phyloP scores from a whole-genome alignment of 1,284 basidiomycete genomes.

The Singerocomus inundabilis region DNA sequence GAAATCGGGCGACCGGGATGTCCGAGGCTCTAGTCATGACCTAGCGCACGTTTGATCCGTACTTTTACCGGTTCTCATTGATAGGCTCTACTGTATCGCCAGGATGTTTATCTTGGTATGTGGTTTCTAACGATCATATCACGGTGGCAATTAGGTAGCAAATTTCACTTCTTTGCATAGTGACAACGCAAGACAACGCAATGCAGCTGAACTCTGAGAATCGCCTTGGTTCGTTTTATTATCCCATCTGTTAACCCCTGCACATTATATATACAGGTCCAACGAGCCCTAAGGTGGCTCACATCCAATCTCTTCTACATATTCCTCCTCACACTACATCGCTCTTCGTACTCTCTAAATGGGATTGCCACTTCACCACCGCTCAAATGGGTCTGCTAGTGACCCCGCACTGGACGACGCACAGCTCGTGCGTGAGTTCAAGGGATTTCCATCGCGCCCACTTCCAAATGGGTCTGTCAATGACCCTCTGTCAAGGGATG shows the following conservation, averaged over 20 bases:
- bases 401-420: background rate
- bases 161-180: constrained; percentile 8
- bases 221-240: background rate
- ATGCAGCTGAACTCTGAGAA: background rate
- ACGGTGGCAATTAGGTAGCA: constrained; percentile 2
- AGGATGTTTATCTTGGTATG: background rate
- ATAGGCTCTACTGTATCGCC: background rate
- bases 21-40: too few species aligned
- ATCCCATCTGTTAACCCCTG: background rate
- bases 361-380: constrained; percentile 36
- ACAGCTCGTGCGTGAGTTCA: background rate
- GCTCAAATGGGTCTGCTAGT: constrained; percentile 20
- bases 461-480: constrained; percentile 19
- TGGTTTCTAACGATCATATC: background rate
- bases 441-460: constrained; percentile 34
- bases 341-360: constrained; percentile 17
- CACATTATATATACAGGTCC: constrained; percentile 8
- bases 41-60: background rate
- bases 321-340: background rate
- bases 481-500: background rate
- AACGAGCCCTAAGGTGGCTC: constrained; percentile 6
- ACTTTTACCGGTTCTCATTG: background rate
- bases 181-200: constrained; percentile 35
- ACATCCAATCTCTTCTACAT: background rate
- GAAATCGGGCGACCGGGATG: background rate